Evolutionary conservation across 768 basidiomycete species (phyloP).

Genomic region (Boletus rubescentipes): DNA sequence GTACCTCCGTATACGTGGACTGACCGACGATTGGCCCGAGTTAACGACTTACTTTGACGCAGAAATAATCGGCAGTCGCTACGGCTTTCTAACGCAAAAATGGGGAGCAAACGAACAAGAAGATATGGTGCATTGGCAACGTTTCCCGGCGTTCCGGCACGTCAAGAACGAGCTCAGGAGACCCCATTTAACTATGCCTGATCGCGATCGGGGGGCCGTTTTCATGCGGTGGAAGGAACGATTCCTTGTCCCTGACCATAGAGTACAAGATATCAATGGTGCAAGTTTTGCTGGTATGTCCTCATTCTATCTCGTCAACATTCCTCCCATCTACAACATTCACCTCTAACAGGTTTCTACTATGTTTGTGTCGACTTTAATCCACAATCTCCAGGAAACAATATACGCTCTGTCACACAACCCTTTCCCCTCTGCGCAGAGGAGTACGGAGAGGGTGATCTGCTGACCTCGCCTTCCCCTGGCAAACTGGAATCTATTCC

Average conservation of each 20-base stretch:
- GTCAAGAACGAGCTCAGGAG: slow-evolving; percentile 76
- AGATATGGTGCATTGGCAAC: slow-evolving; percentile 92
- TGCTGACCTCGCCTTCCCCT: slow-evolving; percentile 31
- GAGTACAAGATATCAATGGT: slow-evolving; percentile 90
- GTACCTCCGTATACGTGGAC: slow-evolving; percentile 87
- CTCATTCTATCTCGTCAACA: not conserved
- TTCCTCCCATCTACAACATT: not conserved
- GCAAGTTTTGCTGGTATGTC: slow-evolving; percentile 89
- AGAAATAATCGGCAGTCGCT: slow-evolving; percentile 87
- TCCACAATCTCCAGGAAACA: slow-evolving; percentile 48
- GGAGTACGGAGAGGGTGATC: slow-evolving; percentile 27
- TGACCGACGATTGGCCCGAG: slow-evolving; percentile 94
- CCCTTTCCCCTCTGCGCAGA: slow-evolving; percentile 34
- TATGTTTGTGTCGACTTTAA: slow-evolving; percentile 94
- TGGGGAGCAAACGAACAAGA: slow-evolving; percentile 92
- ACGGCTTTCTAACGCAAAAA: slow-evolving; percentile 87
- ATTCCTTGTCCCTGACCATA: slow-evolving; percentile 94
- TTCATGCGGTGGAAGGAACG: slow-evolving; percentile 98
- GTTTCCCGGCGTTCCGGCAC: slow-evolving; percentile 88
- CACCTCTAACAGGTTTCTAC: slow-evolving; percentile 69
- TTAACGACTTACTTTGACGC: slow-evolving; percentile 97
- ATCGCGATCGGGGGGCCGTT: slow-evolving; percentile 74
- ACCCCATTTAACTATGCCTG: slow-evolving; percentile 75
- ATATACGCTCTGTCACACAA: slow-evolving; percentile 34
- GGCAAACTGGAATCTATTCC: slow-evolving; percentile 40